Evolutionary conservation across 2,329 filamentous ascomycete genomes (phyloP), one percentile per base, ranked within the genome.

Genomic region (Diplodia scrobiculata): DNA sequence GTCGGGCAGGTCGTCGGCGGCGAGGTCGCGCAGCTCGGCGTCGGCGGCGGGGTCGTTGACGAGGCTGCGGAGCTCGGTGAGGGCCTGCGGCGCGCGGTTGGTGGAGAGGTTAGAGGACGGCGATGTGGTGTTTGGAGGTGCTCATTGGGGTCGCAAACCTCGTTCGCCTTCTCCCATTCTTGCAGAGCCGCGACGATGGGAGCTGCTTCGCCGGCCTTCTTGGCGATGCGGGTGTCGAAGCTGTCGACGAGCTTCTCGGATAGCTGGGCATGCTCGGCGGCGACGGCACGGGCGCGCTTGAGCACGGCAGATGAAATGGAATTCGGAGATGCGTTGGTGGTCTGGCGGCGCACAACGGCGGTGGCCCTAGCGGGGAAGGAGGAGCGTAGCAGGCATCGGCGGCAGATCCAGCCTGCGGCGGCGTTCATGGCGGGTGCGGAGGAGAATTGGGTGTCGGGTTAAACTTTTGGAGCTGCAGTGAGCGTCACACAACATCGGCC

Each of bases 21-120:
- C 87, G 52, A 89, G 80, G 34, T 82, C 78, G 65, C 81, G 83
- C 67, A 90, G 78, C 71, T 89, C 87, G 1, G 81, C 71, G 70
- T 89, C 87, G 68, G 85, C 84, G 21, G 79, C 76, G 1, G 83
- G 79, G 69, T 96, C 92, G n/a, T 84, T 80, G 11, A 96, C 88
- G 63, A 99, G 84, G 9, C 88, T 83, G 11, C 88, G 86, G 63
- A 99, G 85, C 78, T 98, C 95, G 58, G 75, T 68, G 64, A 87
- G 79, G 58, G 85, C 82, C 80, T 86, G 73, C 60, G 66, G 67
- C 66, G 38, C 25, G 25, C 25, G 25, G 25, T 10, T 9, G 9
- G 50, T 11, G 32, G 17, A 10, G 6, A 14, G 17, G 55, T 65
- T 34, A 65, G 62, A 65, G 51, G 14, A 36, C 10, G 29, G 21